Evolutionary conservation across 345 rosid species (phyloP).

Genomic region (Citrus sp.): DNA sequence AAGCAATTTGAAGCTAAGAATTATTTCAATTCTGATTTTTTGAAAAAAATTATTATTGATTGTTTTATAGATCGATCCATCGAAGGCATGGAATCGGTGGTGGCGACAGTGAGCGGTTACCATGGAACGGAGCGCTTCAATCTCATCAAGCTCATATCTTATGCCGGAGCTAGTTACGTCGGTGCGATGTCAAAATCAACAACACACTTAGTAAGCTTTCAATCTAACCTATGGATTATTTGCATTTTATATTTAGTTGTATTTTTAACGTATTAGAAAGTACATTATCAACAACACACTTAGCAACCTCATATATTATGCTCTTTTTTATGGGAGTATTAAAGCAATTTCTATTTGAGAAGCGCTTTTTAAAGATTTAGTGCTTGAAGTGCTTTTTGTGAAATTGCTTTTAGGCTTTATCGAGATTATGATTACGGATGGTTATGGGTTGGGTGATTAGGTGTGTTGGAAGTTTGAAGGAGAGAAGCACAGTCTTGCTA

Average conservation of each 20-base stretch:
- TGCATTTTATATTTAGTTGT: background rate
- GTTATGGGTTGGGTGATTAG: constrained; percentile 28
- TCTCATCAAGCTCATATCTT: constrained; percentile 76
- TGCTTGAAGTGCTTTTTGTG: background rate
- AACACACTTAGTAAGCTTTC: constrained; percentile 67
- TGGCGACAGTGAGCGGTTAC: constrained; percentile 93
- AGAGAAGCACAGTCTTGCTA: constrained; percentile 59
- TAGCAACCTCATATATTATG: too few relatives aligned
- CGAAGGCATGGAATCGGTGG: constrained; percentile 75
- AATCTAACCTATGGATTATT: background rate
- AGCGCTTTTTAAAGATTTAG: background rate
- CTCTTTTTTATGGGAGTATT: too few relatives aligned
- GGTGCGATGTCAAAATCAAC: constrained; percentile 67
- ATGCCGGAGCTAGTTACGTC: constrained; percentile 71
- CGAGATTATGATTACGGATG: background rate
- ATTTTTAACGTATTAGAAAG: too few relatives aligned
- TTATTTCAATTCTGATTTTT: background rate
- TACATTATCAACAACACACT: too few relatives aligned
- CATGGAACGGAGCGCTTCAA: constrained; percentile 71
- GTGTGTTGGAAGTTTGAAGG: constrained; percentile 88
- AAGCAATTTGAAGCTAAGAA: background rate
- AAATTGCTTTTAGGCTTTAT: too few relatives aligned
- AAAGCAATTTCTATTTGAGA: background rate
- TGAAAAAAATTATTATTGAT: background rate
- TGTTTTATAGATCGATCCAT: constrained; percentile 14